A percentile compares a stretch with the other conserved stretches of the same genome.
Conservation (phyloP, 2,329 filamentous ascomycete genomes). For the Fonsecaea pugnacius region DNA sequence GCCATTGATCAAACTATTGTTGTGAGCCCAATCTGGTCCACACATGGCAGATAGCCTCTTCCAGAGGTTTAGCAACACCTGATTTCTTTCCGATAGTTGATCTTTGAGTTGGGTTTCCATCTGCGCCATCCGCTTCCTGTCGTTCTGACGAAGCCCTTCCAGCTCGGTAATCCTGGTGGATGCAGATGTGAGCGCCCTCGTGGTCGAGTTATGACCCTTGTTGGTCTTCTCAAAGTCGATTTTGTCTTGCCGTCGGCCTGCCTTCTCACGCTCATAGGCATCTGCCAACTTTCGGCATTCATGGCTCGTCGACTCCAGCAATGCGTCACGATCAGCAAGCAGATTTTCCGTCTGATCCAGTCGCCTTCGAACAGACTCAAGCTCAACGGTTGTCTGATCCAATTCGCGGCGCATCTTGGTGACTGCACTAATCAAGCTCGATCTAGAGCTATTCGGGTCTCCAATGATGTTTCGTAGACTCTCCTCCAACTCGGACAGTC, state of each 20-base stretch:
- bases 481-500: constrained; percentile 85
- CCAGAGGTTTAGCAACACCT: constrained; percentile 86
- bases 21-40: constrained; percentile 87
- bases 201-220: constrained; percentile 83
- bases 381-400: constrained; percentile 78
- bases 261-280: constrained; percentile 86
- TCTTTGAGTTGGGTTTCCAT: constrained; percentile 83
- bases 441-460: constrained; percentile 82
- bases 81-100: constrained; percentile 86
- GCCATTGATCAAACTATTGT: constrained; percentile 85
- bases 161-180: constrained; percentile 84
- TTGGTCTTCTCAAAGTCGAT: constrained; percentile 86
- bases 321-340: constrained; percentile 82
- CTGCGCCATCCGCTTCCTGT: constrained; percentile 74
- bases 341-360: constrained; percentile 89
- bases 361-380: constrained; percentile 76
- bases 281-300: constrained; percentile 85
- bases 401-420: constrained; percentile 86
- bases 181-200: constrained; percentile 81
- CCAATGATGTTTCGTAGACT: constrained; percentile 85
- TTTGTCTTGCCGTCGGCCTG: constrained; percentile 82
- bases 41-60: constrained; percentile 83
- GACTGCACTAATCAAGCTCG: constrained; percentile 83
- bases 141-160: constrained; percentile 75
- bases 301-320: constrained; percentile 85